Base-by-base conservation (phyloP, 2,329 filamentous ascomycete genomes). In the Neofusicoccum laricinum region DNA sequence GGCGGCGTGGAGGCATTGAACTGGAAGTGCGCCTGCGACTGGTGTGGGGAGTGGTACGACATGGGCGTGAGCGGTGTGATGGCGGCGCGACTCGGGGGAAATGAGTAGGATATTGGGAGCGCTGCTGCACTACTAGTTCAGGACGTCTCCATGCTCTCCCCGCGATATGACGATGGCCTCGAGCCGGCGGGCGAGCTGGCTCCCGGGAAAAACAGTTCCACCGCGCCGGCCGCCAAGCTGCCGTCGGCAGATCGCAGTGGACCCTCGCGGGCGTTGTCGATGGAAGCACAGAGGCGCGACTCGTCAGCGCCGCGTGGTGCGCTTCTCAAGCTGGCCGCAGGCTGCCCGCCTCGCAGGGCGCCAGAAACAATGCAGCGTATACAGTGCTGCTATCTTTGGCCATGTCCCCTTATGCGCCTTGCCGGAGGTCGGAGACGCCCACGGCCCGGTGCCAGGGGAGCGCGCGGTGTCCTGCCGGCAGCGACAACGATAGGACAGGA, bases 1-100 rank as follows among this genome's bases (percentile, higher is more conserved):
- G 80, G 77, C 41, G 81, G 80, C 19, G 81, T 63, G 14, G 80
- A 77, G 41, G 77, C 69, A 68, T 82, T 77, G 71, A 76, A 79
- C 32, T 76, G 71, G 68, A 75, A 78, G 51, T 75, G 73, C 49
- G 69, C 69, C 58, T 74, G 73, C 50, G 49, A 45, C 14, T 30
- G 50, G 57, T 67, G 76, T 15, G 76, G 76, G 10, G 76, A 77
- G 59, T 76, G 73, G 67, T 71, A 77, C 7, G 76, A 70, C 76
- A 78, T 78, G 51, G 36, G n/a, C 32, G 36, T 25, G 53, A 59
- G 55, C 55, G 55, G 55, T 59, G 55, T 46, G 55, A 15, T 34
- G 30, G 55, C 41, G 55, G 15, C 19, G 53, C 55, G 41, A 36
- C 55, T 59, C 55, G 19, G 34, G 55, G 25, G 55, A 46, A 36